Evolutionary conservation across 768 basidiomycete species (phyloP).

Genomic region (Termitomyces sp.): DNA sequence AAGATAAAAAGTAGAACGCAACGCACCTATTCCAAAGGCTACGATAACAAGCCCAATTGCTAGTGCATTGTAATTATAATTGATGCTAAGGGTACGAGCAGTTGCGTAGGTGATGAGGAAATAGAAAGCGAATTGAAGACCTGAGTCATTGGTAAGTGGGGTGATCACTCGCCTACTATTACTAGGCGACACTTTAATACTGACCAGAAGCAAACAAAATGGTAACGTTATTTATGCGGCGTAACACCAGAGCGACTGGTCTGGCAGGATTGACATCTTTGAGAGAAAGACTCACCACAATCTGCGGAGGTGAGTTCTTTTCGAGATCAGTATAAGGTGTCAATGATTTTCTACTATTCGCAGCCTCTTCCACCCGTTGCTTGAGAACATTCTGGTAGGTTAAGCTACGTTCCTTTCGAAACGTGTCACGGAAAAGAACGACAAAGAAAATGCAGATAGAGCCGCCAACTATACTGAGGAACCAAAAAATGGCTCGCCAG

Average conservation of each 20-base stretch:
- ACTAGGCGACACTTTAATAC: slow-evolving; percentile 17
- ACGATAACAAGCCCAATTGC: slow-evolving; percentile 77
- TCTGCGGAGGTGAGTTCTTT: slow-evolving; percentile 24
- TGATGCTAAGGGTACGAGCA: slow-evolving; percentile 60
- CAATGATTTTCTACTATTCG: not conserved
- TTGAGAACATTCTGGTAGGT: slow-evolving; percentile 71
- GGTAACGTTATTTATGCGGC: slow-evolving; percentile 63
- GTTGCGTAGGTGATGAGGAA: slow-evolving; percentile 76
- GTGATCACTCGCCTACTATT: not conserved
- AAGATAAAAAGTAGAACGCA: slow-evolving; percentile 24
- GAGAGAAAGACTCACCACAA: slow-evolving; percentile 39
- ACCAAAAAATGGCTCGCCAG: slow-evolving; percentile 87
- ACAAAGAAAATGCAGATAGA: slow-evolving; percentile 54
- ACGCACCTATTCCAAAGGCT: slow-evolving; percentile 65
- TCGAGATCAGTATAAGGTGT: slow-evolving; percentile 19
- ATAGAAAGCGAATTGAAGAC: slow-evolving; percentile 69
- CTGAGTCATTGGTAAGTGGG: slow-evolving; percentile 30
- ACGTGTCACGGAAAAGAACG: slow-evolving; percentile 78
- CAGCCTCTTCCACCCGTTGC: slow-evolving; percentile 32
- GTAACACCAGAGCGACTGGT: slow-evolving; percentile 58
- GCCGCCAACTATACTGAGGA: slow-evolving; percentile 65
- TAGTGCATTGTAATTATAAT: slow-evolving; percentile 68
- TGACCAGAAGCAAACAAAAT: slow-evolving; percentile 67
- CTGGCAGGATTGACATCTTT: slow-evolving; percentile 73
- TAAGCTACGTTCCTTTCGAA: slow-evolving; percentile 79